A percentile compares a stretch with the other conserved stretches of the same genome.
phyloP scores from a whole-genome alignment of 1,284 basidiomycete species.

The Microbotryum intermedium region DNA sequence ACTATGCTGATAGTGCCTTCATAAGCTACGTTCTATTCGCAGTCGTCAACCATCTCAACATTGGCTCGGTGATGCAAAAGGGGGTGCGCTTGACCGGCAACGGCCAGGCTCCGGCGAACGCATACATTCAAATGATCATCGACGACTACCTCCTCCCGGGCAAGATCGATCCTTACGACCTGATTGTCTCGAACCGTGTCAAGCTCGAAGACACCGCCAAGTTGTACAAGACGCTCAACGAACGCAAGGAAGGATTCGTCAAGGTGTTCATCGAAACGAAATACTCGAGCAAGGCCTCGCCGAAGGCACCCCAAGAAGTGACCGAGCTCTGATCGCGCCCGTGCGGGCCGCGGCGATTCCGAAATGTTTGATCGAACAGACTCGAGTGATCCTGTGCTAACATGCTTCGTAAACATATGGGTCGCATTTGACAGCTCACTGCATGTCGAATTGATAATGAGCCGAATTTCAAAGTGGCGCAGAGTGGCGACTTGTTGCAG shows the following conservation, averaged over 20 bases:
- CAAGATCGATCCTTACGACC: conserved; percentile 61
- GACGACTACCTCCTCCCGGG: conserved; percentile 53
- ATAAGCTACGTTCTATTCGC: neutral
- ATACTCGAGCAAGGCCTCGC: no score
- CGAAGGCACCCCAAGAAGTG: no score
- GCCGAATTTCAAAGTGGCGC: no score
- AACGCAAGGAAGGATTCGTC: conserved; percentile 13
- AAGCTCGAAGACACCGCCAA: conserved; percentile 33
- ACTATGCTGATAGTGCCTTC: neutral
- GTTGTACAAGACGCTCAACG: conserved; percentile 26
- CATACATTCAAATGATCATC: conserved; percentile 64
- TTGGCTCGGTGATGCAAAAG: conserved; percentile 71
- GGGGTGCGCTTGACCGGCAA: conserved; percentile 33
- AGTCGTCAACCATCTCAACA: conserved; percentile 51
- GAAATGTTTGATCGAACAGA: no score
- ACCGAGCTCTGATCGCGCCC: no score
- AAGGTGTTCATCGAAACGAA: conserved; percentile 11
- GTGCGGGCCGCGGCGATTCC: no score
- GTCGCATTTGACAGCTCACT: no score
- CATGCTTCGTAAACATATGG: no score
- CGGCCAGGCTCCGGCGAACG: conserved; percentile 54
- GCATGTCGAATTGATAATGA: no score
- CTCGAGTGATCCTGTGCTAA: no score
- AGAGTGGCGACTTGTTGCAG: no score
- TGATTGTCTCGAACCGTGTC: conserved; percentile 37